Evolutionary conservation across 306 rosid genomes (phyloP), one percentile per base, ranked within the genome.

Genomic region (Cyclanthera cordifolia): DNA sequence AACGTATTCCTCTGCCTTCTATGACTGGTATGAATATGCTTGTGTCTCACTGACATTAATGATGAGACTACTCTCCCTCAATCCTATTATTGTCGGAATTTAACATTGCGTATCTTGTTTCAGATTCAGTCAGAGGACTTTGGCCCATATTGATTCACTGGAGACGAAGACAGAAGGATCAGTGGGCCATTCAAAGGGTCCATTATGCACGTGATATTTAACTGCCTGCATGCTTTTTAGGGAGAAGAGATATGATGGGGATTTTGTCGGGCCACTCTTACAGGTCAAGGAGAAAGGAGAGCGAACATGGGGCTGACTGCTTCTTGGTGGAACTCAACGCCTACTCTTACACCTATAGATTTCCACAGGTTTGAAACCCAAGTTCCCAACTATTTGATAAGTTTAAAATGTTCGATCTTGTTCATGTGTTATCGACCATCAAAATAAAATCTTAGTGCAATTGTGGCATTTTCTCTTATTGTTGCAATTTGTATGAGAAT

Each of bases 141-240:
- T 66, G 72, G 75, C 76, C 69, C 67, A 75, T 12, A 69, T 73
- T 66, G 79, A 79, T 85, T 78, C 87, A 77, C 75, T 67, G 74
- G 69, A 74, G 78, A 74, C 69, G 65, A 39, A 75, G 79, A 72
- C 46, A 73, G 76, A 71, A 30, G 81, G 81, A 81, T 54, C 77
- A 53, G 89, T 83, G 87, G 89, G 90, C 79, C 24, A 54, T 34
- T 34, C 19, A 49, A 75, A 78, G 85, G 92, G 96, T 81, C 92
- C 97, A 66, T 71, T 47, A 39, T 85, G 30, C 96, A 80, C 89
- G 96, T 87, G 97, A 92, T 83, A 63, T 76, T 77, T 74, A 76
- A 66, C 74, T 83, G 73, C 73, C 63, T 72, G 83, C 75, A 66
- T 80, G 78, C 79, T 83, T 74, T 78, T 77, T 57, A 74, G 74